Base-by-base conservation (phyloP, 495 filamentous ascomycete genomes). In the Hypoxylon fragiforme region DNA sequence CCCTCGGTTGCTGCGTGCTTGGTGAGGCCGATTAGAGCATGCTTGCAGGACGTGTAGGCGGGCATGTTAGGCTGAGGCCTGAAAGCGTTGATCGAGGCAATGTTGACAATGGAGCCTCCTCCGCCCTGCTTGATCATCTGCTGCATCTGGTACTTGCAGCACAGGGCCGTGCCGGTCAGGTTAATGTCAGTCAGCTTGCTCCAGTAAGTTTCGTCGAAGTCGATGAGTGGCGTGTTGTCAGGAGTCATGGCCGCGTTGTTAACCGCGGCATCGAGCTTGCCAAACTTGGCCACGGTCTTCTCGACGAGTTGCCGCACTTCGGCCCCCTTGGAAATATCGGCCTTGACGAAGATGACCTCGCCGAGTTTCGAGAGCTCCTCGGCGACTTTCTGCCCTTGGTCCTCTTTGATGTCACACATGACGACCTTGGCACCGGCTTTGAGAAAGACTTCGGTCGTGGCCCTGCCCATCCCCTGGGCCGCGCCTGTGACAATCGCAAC, bases 1-100 rank as follows among this genome's bases (percentile, higher is more conserved):
- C 90, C 75, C 58, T 90, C 88, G 11, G 88, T 80, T 1, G 88
- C 87, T 11, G 91, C 71, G 52, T 88, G 86, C 57, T 81, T 85
- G 3, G 82, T 78, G 22, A 92, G 67, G 56, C 89, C 86, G 32
- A 70, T 65, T 2, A 71, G 76, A n/a, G 84, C 85, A 11, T 85
- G 81, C 70, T 91, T 90, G 34, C 81, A 84, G 8, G 85, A 81
- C 0, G 81, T 81, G 71, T 91, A 92, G 28, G 80, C 85, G 81
- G 7, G 81, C 85, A 46, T 86, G 72, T 0, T 77, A 66, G 20
- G 86, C 83, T 7, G 84, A 58, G 15, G 72, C 66, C 3, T 87
- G 84, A 39, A 89, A 70, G 1, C 85, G 0, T 85, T 86, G 2
- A 90, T 79, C 1, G 85, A 88, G 7, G 82, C 85, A 12, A 88